Conservation (phyloP, 495 filamentous ascomycete species). For the Recurvomyces mirabilis region DNA sequence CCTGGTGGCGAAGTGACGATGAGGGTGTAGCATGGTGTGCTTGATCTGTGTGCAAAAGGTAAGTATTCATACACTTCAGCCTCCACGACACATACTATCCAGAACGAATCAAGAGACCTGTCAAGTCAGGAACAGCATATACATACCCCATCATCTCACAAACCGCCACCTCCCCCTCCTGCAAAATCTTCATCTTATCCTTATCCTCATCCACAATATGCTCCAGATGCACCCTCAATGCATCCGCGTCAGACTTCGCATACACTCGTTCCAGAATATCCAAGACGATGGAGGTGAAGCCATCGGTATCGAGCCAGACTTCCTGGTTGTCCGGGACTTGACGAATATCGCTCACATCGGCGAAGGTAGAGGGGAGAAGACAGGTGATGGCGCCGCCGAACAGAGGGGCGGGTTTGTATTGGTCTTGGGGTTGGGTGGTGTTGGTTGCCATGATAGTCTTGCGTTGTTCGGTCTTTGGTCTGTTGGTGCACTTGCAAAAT, state of each 20-base stretch:
- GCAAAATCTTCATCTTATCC: too few relatives aligned
- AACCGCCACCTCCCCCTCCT: constrained; percentile 36
- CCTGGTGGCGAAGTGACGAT: constrained; percentile 27
- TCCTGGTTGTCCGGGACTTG: constrained; percentile 92
- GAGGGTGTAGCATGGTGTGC: constrained; percentile 19
- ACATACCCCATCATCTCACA: constrained; percentile 39
- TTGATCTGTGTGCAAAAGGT: constrained; percentile 4
- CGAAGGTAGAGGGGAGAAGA: constrained; percentile 59
- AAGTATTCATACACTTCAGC: constrained; percentile 14
- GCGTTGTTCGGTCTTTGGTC: not conserved
- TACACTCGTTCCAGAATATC: constrained; percentile 74
- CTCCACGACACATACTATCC: not conserved
- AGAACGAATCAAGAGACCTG: too few relatives aligned
- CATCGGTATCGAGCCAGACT: constrained; percentile 71
- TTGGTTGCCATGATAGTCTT: not conserved
- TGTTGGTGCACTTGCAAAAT: too few relatives aligned
- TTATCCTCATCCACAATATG: constrained; percentile 47
- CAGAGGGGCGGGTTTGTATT: constrained; percentile 41
- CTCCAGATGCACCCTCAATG: constrained; percentile 62
- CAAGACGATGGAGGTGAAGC: constrained; percentile 71
- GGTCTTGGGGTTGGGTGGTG: not conserved
- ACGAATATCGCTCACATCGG: constrained; percentile 73
- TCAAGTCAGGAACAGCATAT: too few relatives aligned
- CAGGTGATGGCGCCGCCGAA: constrained; percentile 73
- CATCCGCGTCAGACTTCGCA: constrained; percentile 43